Evolutionary conservation across 2,329 filamentous ascomycete genomes (phyloP), one percentile per base, ranked within the genome.

Genomic region (Spiromastix sp.): DNA sequence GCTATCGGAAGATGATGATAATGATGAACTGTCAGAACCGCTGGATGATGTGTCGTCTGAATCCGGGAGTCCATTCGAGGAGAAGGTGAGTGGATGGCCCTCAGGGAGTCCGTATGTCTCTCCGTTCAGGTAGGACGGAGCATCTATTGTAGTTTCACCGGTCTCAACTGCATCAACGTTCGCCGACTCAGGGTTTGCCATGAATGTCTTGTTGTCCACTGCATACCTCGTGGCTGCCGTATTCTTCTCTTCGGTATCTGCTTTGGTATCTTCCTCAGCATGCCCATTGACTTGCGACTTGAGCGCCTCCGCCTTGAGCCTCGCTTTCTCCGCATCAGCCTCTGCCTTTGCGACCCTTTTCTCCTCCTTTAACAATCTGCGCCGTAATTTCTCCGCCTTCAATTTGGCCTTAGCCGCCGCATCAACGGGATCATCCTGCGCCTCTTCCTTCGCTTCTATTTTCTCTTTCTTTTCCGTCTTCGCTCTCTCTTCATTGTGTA

Each of bases 281-380:
- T 13, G 11, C 12, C 32, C 36, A 12, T 40, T 36, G 12, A 24
- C 20, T 16, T 37, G 21, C 17, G 26, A 20, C 15, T 19, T 27
- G 15, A 19, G 10, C 10, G 39, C 50, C 39, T 60, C 56, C 12
- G 54, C 48, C 22, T 50, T 52, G 11, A 56, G 47, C 25, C 56
- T 55, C 38, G 57, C 57, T 34, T 51, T 55, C 31, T 59, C 55
- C 3, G 59, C 59, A 41, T 61, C 55, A 1, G 60, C 61, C 40
- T 67, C 61, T 5, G 64, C 64, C 44, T 62, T 61, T 26, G 59
- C 60, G 29, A 63, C 55, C 26, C 55, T 54, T 43, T 57, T 61
- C 55, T 85, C 79, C 41, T 84, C 79, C 55, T 78, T 81, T 48
- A 78, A 71, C 30, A 85, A 68, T 37, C 57, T 62, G 39, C 52